Base-by-base conservation (phyloP, 768 basidiomycete genomes). In the Auriscalpium microsporum region DNA sequence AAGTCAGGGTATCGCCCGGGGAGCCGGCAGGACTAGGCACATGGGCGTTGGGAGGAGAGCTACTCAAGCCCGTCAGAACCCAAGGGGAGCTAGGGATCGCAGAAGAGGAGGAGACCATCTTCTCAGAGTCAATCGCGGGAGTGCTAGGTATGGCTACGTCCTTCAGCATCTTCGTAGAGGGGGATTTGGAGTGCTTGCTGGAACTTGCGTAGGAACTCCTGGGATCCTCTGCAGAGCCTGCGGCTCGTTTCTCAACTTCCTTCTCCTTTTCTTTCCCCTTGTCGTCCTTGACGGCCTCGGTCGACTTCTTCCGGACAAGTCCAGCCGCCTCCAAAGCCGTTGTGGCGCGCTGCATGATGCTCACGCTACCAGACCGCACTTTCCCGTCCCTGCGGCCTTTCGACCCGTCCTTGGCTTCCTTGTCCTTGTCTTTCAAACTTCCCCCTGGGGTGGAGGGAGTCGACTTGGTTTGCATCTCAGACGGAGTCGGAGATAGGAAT, bases 291-390 rank as follows among this genome's bases (percentile, higher is more conserved):
- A 91, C 81, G 7, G 73, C 85, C 66, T 93, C 91, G 0, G 80
- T 71, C 4, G 86, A 87, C 69, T 88, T 92, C 72, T 93, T 92
- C 57, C 86, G 73, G 48, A 92, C 87, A 10, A 94, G 70, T 2
- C 90, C 87, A 11, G 86, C 87, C 10, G 89, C 91, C 67, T 91
- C 90, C 23, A 93, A 76, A 1, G 88, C 91, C 1, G 92, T 95
- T 2, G 93, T 94, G 0, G 92, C 94, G 23, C 94, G 83, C 63
- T 97, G 94, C 80, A 98, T 90, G 68, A 98, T 96, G 64, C 87
- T 94, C 51, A 98, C 90, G 56, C 94, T 95, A 7, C 92, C 89
- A 2, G 91, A 84, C 14, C 94, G 78, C 23, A 70, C 73, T 67
- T 94, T 94, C 33, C 69, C 70, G 2, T 72, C 72, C 52, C 75